Evolutionary conservation across 2,329 filamentous ascomycete genomes (phyloP).

Genomic region (Cladosporium sp.): DNA sequence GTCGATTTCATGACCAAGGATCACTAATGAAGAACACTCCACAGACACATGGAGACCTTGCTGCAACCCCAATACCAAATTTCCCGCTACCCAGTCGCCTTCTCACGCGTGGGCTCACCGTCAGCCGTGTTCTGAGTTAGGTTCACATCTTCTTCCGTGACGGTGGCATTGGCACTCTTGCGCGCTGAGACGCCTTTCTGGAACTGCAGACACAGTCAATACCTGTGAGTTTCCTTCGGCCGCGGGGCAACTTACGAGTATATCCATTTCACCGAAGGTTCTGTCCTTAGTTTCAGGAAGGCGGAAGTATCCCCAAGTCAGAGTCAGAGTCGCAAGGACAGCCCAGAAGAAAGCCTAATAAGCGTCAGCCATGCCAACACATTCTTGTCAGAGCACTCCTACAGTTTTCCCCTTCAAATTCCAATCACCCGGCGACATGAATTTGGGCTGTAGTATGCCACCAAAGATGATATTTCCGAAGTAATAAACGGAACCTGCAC

Average conservation of each 20-base stretch:
- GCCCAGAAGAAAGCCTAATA: constrained; percentile 26
- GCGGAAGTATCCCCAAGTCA: constrained; percentile 30
- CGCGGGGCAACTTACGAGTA: constrained; percentile 24
- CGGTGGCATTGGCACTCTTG: constrained; percentile 6
- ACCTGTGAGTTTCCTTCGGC: neutral
- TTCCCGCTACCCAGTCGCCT: neutral
- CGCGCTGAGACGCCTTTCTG: constrained; percentile 10
- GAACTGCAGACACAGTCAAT: neutral
- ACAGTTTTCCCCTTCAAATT: constrained; percentile 9
- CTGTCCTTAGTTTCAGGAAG: constrained; percentile 33
- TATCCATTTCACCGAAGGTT: constrained; percentile 35
- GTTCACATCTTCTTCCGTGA: constrained; percentile 10
- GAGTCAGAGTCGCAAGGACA: constrained; percentile 18
- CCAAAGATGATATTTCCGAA: constrained; percentile 22
- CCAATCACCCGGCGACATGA: constrained; percentile 17
- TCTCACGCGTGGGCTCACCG: neutral
- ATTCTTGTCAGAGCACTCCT: neutral
- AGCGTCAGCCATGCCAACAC: neutral
- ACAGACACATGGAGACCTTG: no score
- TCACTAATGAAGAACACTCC: no score
- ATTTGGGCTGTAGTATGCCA: constrained; percentile 26
- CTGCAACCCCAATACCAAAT: no score
- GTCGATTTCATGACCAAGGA: no score
- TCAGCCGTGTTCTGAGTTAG: neutral
- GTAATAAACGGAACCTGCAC: constrained; percentile 23